Conservation (phyloP, 164 flowering plant species). For the Chloranthus sessilifolius region DNA sequence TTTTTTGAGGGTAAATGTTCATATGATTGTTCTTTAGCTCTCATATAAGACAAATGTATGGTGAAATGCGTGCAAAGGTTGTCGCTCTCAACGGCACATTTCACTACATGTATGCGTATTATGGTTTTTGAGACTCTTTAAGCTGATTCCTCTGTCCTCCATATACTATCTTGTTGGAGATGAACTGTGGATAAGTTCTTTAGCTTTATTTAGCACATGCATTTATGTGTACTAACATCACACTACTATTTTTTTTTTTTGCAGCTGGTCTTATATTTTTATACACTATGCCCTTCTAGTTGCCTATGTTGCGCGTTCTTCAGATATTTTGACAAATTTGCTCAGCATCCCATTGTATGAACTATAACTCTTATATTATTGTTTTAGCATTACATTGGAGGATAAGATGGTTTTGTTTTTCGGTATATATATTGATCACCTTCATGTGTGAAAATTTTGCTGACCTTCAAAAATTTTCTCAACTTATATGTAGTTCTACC, state of each 20-base stretch:
- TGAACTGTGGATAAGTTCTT: too few relatives aligned
- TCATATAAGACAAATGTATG: too few relatives aligned
- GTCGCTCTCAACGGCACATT: too few relatives aligned
- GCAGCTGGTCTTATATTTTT: constrained; percentile 93
- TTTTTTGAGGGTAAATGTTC: too few relatives aligned
- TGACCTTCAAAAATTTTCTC: not conserved
- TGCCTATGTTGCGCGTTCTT: constrained; percentile 94
- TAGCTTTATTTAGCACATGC: too few relatives aligned
- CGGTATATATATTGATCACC: not conserved
- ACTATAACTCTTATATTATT: constrained; percentile 11
- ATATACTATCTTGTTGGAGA: too few relatives aligned
- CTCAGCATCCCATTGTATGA: constrained; percentile 83
- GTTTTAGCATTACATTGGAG: not conserved
- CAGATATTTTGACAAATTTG: constrained; percentile 77
- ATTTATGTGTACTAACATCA: too few relatives aligned
- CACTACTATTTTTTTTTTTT: constrained; percentile 16
- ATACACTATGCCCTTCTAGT: constrained; percentile 94
- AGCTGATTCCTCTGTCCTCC: too few relatives aligned
- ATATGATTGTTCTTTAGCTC: too few relatives aligned
- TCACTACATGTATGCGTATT: too few relatives aligned
- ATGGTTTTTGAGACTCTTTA: too few relatives aligned
- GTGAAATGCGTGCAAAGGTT: too few relatives aligned
- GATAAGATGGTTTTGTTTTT: constrained; percentile 1
- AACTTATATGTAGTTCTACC: not conserved
- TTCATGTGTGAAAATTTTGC: not conserved